phyloP scores from a whole-genome alignment of 768 basidiomycete species.

The Porphyrellus cyaneotinctus region DNA sequence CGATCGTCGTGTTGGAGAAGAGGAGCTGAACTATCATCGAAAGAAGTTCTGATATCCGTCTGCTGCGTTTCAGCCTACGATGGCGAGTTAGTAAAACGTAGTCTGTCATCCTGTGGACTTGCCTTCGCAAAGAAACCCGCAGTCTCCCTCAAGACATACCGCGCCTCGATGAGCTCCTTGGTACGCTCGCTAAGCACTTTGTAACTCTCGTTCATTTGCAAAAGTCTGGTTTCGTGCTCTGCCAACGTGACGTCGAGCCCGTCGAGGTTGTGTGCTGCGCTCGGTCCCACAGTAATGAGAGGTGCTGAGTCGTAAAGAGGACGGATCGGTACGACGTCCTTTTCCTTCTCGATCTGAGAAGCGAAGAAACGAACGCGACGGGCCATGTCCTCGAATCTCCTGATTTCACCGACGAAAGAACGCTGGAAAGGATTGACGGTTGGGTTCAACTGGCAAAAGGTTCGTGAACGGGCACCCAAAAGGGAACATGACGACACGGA shows the following conservation, averaged over 20 bases:
- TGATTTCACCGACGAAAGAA: conserved; percentile 94
- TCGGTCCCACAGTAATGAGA: conserved; percentile 84
- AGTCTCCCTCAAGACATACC: conserved; percentile 92
- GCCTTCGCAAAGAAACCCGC: conserved; percentile 94
- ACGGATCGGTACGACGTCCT: conserved; percentile 76
- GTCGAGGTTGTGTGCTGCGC: conserved; percentile 90
- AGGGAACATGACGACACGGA: conserved; percentile 37
- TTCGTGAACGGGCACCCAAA: conserved; percentile 2
- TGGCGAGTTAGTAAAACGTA: conserved; percentile 6
- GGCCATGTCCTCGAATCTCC: conserved; percentile 93
- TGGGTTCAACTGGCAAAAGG: conserved; percentile 72
- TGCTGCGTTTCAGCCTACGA: conserved; percentile 73
- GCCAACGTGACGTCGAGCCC: conserved; percentile 84
- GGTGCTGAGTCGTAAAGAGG: conserved; percentile 84
- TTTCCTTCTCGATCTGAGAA: conserved; percentile 81
- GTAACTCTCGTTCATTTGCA: conserved; percentile 92
- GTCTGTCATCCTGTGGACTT: conserved; percentile 17
- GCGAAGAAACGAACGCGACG: conserved; percentile 90
- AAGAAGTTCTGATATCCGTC: conserved; percentile 77
- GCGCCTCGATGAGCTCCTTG: conserved; percentile 85
- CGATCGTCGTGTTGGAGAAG: conserved; percentile 89
- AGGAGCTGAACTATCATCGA: conserved; percentile 89
- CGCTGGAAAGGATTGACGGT: conserved; percentile 97
- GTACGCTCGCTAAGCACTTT: conserved; percentile 81
- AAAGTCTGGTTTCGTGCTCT: conserved; percentile 81